phyloP scores from a whole-genome alignment of 176 grass and related monocot species.

The Carex littledalei region DNA sequence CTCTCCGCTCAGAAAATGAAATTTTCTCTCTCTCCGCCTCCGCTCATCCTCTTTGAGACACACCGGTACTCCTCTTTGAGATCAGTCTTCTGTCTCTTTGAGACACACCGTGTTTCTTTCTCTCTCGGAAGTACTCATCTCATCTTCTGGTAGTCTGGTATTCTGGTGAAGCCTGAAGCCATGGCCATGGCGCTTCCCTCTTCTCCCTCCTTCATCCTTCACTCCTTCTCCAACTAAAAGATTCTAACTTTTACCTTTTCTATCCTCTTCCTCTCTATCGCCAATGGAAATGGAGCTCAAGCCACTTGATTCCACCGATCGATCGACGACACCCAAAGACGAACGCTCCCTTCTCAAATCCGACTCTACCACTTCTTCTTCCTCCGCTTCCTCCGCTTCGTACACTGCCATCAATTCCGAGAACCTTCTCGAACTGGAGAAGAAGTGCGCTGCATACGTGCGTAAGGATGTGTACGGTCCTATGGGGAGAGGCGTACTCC shows the following conservation, averaged over 20 bases:
- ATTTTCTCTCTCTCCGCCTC: too few relatives aligned
- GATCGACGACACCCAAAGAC: not conserved
- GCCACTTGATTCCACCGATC: conserved; percentile 4
- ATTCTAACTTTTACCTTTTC: conserved; percentile 12
- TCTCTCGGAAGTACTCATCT: too few relatives aligned
- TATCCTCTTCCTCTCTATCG: conserved; percentile 24
- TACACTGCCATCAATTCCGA: not conserved
- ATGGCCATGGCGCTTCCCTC: not conserved
- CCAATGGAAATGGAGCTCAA: conserved; percentile 16
- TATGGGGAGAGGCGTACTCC: conserved; percentile 55
- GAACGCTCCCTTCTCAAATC: conserved; percentile 13
- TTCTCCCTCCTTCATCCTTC: not conserved
- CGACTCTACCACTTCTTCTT: conserved; percentile 40
- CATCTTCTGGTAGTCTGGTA: too few relatives aligned
- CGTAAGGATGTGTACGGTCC: conserved; percentile 62
- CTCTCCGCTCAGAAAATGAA: too few relatives aligned
- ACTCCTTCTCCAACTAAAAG: not conserved
- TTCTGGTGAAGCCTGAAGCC: too few relatives aligned
- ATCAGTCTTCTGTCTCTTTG: too few relatives aligned
- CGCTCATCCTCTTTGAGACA: too few relatives aligned
- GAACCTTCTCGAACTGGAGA: conserved; percentile 52
- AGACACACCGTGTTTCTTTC: too few relatives aligned
- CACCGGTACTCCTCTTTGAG: too few relatives aligned
- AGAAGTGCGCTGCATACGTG: conserved; percentile 66
- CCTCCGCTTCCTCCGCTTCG: not conserved